Evolutionary conservation across 2,329 filamentous ascomycete genomes (phyloP).

Genomic region (Tolypocladium guangdongense): DNA sequence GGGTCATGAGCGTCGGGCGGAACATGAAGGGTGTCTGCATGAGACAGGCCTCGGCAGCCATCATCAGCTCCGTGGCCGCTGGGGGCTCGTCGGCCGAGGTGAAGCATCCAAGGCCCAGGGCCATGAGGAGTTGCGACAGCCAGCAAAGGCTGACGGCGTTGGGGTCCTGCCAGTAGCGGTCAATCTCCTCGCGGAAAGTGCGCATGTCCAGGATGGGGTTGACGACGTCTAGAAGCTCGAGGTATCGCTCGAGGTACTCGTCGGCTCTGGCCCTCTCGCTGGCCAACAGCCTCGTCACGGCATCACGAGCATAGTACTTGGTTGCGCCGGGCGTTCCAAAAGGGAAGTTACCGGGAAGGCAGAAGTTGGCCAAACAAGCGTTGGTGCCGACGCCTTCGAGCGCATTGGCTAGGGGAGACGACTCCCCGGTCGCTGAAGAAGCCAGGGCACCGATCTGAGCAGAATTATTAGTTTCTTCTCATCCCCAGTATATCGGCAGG

Average conservation of each 20-base stretch:
- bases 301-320: conserved; percentile 21
- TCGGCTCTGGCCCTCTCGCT: conserved; percentile 14
- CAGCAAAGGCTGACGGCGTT: conserved; percentile 17
- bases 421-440: conserved; percentile 8
- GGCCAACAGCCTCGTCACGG: conserved; percentile 18
- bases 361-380: conserved; percentile 23
- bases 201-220: conserved; percentile 22
- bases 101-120: conserved; percentile 22
- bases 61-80: conserved; percentile 22
- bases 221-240: conserved; percentile 20
- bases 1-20: conserved; percentile 20
- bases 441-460: conserved; percentile 16
- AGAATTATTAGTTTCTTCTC: not conserved
- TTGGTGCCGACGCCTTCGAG: conserved; percentile 22
- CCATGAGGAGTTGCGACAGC: conserved; percentile 24
- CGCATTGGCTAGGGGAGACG: conserved; percentile 15
- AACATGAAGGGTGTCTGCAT: conserved; percentile 28
- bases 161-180: conserved; percentile 21
- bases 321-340: conserved; percentile 23
- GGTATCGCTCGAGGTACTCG: conserved; percentile 17
- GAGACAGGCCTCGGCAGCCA: conserved; percentile 24
- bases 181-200: conserved; percentile 17
- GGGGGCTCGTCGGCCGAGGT: conserved; percentile 18
- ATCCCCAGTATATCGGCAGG: not conserved
- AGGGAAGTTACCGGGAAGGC: conserved; percentile 24